Conservation (phyloP, 495 filamentous ascomycete genomes). For the Penicillium tannophilum region DNA sequence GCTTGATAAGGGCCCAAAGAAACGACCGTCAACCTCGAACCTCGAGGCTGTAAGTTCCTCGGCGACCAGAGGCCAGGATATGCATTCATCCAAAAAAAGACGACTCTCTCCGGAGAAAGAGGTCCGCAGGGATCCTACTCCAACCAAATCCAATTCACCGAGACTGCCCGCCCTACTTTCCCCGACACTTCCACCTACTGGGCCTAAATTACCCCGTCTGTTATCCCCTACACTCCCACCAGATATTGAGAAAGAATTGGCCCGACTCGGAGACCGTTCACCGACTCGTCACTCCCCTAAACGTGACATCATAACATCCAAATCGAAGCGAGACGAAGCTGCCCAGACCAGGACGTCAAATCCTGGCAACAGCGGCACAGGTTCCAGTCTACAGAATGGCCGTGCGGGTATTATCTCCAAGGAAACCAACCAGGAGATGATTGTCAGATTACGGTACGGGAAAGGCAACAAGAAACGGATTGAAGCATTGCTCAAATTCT, state of each 20-base stretch:
- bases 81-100: slow-evolving; percentile 33
- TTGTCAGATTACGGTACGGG: slow-evolving; percentile 46
- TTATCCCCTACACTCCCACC: slow-evolving; percentile 43
- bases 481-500: slow-evolving; percentile 48
- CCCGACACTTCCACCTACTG: slow-evolving; percentile 44
- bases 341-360: slow-evolving; percentile 8
- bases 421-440: slow-evolving; percentile 20
- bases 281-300: slow-evolving; percentile 20
- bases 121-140: slow-evolving; percentile 21
- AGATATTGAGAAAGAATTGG: slow-evolving; percentile 51
- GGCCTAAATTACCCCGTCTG: slow-evolving; percentile 17
- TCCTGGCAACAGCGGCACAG: slow-evolving; percentile 12
- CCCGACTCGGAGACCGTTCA: slow-evolving; percentile 32
- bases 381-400: slow-evolving; percentile 12
- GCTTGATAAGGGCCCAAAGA: slow-evolving; percentile 28
- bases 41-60: slow-evolving; percentile 20
- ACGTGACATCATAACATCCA: slow-evolving; percentile 12
- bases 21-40: slow-evolving; percentile 35
- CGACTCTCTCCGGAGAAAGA: slow-evolving; percentile 35
- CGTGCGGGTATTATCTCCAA: slow-evolving; percentile 9
- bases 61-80: slow-evolving; percentile 21
- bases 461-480: slow-evolving; percentile 44
- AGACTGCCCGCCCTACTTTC: slow-evolving; percentile 43
- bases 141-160: slow-evolving; percentile 27
- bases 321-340: slow-evolving; percentile 16